Base-by-base conservation (phyloP, 1,139 yeast species). In the Hansenula lynferdii region DNA sequence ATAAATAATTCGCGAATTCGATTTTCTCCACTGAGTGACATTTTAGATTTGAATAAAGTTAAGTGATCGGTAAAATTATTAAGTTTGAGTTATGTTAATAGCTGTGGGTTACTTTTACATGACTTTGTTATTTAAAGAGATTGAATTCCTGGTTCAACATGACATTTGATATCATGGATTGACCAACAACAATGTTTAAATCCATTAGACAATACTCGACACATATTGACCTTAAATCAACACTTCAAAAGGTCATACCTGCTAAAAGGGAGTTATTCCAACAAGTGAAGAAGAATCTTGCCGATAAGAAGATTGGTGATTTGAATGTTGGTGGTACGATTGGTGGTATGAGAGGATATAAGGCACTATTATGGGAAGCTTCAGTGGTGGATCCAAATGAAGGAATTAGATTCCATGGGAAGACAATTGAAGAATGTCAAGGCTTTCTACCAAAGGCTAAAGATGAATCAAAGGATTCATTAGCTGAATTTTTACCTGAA, bases 281-380 rank as follows among this genome's bases (percentile, higher is more conserved):
- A 37, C 51, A 61, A 32, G 62, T 72, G 37, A 72, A 67, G 53
- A 54, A 63, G 31, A 54, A 61, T 24, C 50, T 57, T 34, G 56
- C 58, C 15, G 35, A 49, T 31, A 53, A 54, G 15, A 53, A 56
- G 28, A 47, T 72, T 15, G 76, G 72, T 14, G 69, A 67, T 20
- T 57, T 70, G 36, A 67, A 74, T 19, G 68, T 72, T 25, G 69
- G 65, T 20, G 62, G 64, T 33, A 51, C 70, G 19, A 48, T 72
- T 30, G 80, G 80, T 20, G 81, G 81, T 9, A 75, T 75, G 80
- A 64, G 80, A 42, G 79, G 78, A 2, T 61, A 69, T 39, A 64
- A 65, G 49, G 61, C 72, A 11, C 58, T 75, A 57, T 63, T 71
- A 23, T 75, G 80, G 80, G 77, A 75, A 42, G 70, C 76, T 10